Evolutionary conservation across 106 monocot genomes (phyloP).

Genomic region (Allium fistulosum): DNA sequence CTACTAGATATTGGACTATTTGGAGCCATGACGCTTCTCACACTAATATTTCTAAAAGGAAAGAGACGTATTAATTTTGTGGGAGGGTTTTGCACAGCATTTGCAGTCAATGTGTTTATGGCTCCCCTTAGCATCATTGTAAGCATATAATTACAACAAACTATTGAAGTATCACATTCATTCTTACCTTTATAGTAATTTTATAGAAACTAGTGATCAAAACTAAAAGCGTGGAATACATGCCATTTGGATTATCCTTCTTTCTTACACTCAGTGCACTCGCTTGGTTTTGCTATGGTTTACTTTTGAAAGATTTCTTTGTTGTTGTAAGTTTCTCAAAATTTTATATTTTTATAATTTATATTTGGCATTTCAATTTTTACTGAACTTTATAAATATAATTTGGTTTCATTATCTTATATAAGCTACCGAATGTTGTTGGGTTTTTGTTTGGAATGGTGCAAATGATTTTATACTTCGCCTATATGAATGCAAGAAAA

Average conservation of each 20-base stretch:
- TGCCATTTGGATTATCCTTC: slow-evolving; percentile 72
- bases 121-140: slow-evolving; percentile 51
- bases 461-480: slow-evolving; percentile 53
- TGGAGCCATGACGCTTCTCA: slow-evolving; percentile 19
- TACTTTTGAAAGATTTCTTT: slow-evolving; percentile 35
- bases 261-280: slow-evolving; percentile 62
- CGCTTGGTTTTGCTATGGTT: slow-evolving; percentile 61
- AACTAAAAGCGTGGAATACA: slow-evolving; percentile 66
- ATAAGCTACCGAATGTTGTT: slow-evolving; percentile 59
- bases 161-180: too few species aligned
- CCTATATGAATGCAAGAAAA: slow-evolving; percentile 28
- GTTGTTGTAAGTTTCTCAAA: slow-evolving; percentile 30
- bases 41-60: slow-evolving; percentile 22
- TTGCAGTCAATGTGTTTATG: slow-evolving; percentile 38
- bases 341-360: background rate
- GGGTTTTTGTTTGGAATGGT: slow-evolving; percentile 52
- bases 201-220: slow-evolving; percentile 54
- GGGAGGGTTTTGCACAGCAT: slow-evolving; percentile 34
- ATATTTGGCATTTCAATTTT: background rate
- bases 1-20: slow-evolving; percentile 29
- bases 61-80: slow-evolving; percentile 10
- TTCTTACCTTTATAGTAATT: background rate
- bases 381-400: background rate
- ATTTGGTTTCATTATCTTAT: background rate
- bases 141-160: slow-evolving; percentile 1